Evolutionary conservation across 176 grass and related monocot genomes (phyloP), one percentile per base, ranked within the genome.

Genomic region (Guadua angustifolia): DNA sequence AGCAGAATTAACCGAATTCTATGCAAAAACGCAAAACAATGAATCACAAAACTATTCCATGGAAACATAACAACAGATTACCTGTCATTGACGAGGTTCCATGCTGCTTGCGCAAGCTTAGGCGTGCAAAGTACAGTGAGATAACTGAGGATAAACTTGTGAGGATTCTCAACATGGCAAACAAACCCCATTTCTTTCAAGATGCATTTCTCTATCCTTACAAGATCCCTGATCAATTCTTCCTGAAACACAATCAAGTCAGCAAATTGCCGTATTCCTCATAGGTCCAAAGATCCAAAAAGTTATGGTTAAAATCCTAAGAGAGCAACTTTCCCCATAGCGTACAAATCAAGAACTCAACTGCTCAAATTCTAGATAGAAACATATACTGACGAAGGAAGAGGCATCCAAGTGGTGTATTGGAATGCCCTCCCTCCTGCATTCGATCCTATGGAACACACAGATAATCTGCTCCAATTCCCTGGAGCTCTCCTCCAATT

Each of bases 21-120:
- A 45, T 29, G 21, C 7, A 21, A 59, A 63, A 56, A 5, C 25
- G 43, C 24, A 10, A 9, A 69, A 44, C 12, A 19, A 10, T 69
- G 13, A 18, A 44, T 14, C 11, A 43, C 11, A 71, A 5, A 46
- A 69, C 11, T 24, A 71, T 46, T 71, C 21, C 42, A 71, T 11
- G 18, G 8, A 9, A 53, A 53, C 51, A 11, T 45, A 44, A 36
- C 2, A 71, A 26, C 6, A 77, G 0, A 57, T 45, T 83, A 93
- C 82, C 85, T 93, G 72, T 93, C 85, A 85, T 90, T 93, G 51
- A 82, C 88, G 5, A 90, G 73, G 75, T 88, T 93, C 85, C 91
- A 90, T 1, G 85, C 85, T 55, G 71, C 85, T 59, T 93, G 88
- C 42, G 72, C 74, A 65, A 90, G 42, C 35, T 93, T 59, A 4